Base-by-base conservation (phyloP, 495 filamentous ascomycete genomes). In the Trichoderma asperelloides region DNA sequence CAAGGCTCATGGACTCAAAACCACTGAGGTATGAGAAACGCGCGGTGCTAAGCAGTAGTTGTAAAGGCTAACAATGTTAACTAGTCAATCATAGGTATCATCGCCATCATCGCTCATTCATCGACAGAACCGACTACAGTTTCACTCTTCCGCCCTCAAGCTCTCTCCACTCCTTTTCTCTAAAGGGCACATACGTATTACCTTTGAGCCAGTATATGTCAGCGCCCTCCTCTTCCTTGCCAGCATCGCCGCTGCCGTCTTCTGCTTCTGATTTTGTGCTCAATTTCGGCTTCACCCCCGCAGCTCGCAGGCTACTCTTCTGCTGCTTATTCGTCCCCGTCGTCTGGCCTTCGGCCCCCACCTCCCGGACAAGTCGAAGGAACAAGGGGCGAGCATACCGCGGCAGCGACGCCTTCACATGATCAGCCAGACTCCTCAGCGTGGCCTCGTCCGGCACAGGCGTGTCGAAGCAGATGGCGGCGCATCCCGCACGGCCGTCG, bases 271-370 rank as follows among this genome's bases (percentile, higher is more conserved):
- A 25, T 11, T 1, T 9, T 9, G 49, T n/a, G 6, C 12, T 55
- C 49, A 18, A 28, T 11, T 30, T 60, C 7, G 88, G 88, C 71
- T 93, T 84, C 2, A 95, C 91, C 0, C 92, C 93, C 68, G 94
- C 82, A 1, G 75, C 77, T n/a, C 90, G 79, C 67, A 97, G 74
- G 0, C 78, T 74, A 70, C 88, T 83, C 75, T 91, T 97, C 74
- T 93, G 88, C 73, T 95, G 90, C 78, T 97, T 97, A 69, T 92
- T 90, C 68, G 91, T 97, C 0, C 92, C 91, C 11, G 93, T 97
- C 0, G 82, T 78, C 65, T 88, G 82, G 74, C 88, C 83, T 9
- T 70, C 70, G 5, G 23, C 64, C 1, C 39, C 39, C 5, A 45
- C 64, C 0, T 81, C 79, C 63, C 77, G 79, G 0, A 86, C 85